Base-by-base conservation (phyloP, 2,329 filamentous ascomycete species). In the Beauveria sp. region DNA sequence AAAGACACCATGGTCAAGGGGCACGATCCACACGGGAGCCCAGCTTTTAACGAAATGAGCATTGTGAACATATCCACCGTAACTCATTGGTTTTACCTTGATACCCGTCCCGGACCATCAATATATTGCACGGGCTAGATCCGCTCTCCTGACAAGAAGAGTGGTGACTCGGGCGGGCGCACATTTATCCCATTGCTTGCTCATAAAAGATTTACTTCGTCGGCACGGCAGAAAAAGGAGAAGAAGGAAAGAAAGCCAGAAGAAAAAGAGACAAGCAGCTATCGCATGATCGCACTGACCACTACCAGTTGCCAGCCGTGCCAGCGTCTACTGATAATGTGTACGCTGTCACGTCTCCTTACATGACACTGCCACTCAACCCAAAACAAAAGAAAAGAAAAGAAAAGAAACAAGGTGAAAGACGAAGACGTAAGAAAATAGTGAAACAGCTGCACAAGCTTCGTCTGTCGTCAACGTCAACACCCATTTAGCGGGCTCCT, bases 31-130 rank as follows among this genome's bases (percentile, higher is more conserved):
- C 58, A 54, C 18, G 34, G 34, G 24, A 51, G 16, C 55, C 44
- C 26, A 50, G 18, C 24, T 5, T 28, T 18, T 16, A 58, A 46
- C 12, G 44, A 61, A 48, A 55, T 61, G 52, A 55, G 52, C 58
- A 61, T 55, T 61, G 50, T n/a, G 43, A 59, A 46, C 40, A 59
- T 52, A 59, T 59, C 56, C 48, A 51, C 56, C 46, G 24, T 46
- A 20, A 51, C n/a, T 59, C 56, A 53, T 52, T 59, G 56, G 47
- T 46, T 59, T 59, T 46, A 22, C 34, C 9, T 10, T 24, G 22
- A 56, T 26, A 41, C 34, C 28, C 40, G 14, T 24, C 55, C 4
- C 22, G n/a, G 16, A 58, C n/a, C 44, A 58, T 28, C 30, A 51
- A 37, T 37, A 37, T 37, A 37, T 37, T 50, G 26, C 28, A 37